A percentile compares a stretch with the other conserved stretches of the same genome.
Evolutionary conservation across 148 eudicot genomes (phyloP).

Genomic region (Spergularia bocconei): DNA sequence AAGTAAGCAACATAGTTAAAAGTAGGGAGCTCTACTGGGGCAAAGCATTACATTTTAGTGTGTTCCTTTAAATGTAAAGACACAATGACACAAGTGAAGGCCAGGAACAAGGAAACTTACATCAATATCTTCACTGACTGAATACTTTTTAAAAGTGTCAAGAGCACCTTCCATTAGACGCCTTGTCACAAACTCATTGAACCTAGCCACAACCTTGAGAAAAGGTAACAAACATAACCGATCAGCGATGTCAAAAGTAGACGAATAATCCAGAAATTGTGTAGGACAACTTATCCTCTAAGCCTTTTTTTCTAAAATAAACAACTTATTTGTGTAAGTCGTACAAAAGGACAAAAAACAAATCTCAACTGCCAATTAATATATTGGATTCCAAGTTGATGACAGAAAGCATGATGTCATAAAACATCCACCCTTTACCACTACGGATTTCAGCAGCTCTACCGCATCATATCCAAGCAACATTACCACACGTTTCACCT

Average conservation of each 20-base stretch:
- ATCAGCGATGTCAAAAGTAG: slow-evolving; percentile 4
- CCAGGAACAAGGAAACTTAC: slow-evolving; percentile 38
- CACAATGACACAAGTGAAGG: background rate
- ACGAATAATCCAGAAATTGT: background rate
- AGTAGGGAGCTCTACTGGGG: too few relatives aligned
- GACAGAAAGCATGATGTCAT: background rate
- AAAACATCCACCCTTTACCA: background rate
- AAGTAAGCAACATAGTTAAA: too few relatives aligned
- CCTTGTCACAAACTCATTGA: slow-evolving; percentile 87
- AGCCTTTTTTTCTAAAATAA: background rate
- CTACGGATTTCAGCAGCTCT: background rate
- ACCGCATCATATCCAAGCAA: too few relatives aligned
- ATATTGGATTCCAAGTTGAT: background rate
- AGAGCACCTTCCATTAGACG: slow-evolving; percentile 90
- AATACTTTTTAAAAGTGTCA: slow-evolving; percentile 75
- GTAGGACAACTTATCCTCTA: background rate
- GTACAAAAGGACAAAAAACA: background rate
- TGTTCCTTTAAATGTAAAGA: too few relatives aligned
- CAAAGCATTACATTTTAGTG: too few relatives aligned
- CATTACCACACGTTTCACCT: too few relatives aligned
- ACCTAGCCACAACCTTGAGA: slow-evolving; percentile 86
- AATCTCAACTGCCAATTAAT: background rate
- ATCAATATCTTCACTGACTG: slow-evolving; percentile 82
- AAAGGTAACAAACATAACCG: slow-evolving; percentile 13
- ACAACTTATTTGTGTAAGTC: background rate